Conservation (phyloP, 805 yeast species). For the Yarrowia keelungensis region DNA sequence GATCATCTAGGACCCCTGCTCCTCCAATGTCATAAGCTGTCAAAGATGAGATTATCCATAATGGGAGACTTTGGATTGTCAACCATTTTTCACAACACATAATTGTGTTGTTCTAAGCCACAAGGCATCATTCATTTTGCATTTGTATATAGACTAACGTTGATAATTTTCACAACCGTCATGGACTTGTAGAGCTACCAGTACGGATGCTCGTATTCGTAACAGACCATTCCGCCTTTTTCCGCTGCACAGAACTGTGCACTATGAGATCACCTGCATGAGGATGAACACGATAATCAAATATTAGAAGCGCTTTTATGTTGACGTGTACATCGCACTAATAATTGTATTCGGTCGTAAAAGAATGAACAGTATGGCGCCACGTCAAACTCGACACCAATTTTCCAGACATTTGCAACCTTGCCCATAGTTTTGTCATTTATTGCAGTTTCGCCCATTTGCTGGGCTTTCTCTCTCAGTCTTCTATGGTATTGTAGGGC, state of each 20-base stretch:
- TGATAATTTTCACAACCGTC: constrained; percentile 1
- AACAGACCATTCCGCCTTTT: too few species aligned
- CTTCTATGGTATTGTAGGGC: too few species aligned
- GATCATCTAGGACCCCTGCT: constrained; percentile 39
- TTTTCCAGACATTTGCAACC: too few species aligned
- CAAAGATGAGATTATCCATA: background rate
- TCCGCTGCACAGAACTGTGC: too few species aligned
- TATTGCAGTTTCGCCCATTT: too few species aligned
- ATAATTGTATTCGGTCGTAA: too few species aligned
- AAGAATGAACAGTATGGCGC: too few species aligned
- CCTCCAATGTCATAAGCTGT: background rate
- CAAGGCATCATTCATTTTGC: constrained; percentile 18
- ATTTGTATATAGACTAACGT: constrained; percentile 24
- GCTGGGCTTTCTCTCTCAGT: too few species aligned
- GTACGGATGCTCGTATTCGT: too few species aligned
- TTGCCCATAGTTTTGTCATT: too few species aligned
- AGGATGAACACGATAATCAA: background rate
- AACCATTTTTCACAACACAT: background rate
- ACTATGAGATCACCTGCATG: background rate
- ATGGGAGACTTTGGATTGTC: background rate
- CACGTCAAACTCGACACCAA: too few species aligned
- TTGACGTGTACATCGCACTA: background rate
- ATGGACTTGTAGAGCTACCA: too few species aligned
- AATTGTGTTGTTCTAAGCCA: constrained; percentile 1
- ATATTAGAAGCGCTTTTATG: background rate